Percentiles rank a stretch among this genome's conserved stretches.
Evolutionary conservation across 2,329 filamentous ascomycete species (phyloP).

Genomic region (Dothiorella sarmentorum): DNA sequence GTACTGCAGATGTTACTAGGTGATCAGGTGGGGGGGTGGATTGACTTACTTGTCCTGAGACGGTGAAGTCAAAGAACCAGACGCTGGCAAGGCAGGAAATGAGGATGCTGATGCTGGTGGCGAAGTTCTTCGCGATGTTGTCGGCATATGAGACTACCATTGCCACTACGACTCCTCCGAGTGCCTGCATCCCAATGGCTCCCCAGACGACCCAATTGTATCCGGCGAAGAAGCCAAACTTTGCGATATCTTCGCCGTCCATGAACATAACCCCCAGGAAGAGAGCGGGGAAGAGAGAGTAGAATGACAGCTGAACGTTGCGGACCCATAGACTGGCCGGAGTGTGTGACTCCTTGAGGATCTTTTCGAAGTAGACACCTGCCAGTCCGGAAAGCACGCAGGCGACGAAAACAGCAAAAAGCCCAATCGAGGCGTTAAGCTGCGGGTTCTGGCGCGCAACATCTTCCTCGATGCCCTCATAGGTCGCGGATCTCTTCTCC

Average conservation of each 20-base stretch:
- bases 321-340: constrained; percentile 84
- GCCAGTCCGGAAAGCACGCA: constrained; percentile 80
- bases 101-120: constrained; percentile 86
- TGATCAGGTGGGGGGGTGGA: constrained; percentile 17
- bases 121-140: constrained; percentile 92
- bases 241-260: constrained; percentile 78
- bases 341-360: constrained; percentile 77
- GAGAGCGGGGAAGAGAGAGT: constrained; percentile 85
- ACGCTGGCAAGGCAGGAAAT: constrained; percentile 83
- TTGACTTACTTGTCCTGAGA: constrained; percentile 61
- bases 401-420: constrained; percentile 73
- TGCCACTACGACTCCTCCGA: constrained; percentile 79
- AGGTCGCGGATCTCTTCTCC: constrained; percentile 69
- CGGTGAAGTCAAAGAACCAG: constrained; percentile 76
- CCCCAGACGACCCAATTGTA: constrained; percentile 92
- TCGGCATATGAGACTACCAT: constrained; percentile 79
- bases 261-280: constrained; percentile 83
- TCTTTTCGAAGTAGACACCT: constrained; percentile 85
- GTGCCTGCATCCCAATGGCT: constrained; percentile 76
- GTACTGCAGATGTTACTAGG: constrained; percentile 56
- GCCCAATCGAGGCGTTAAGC: constrained; percentile 76
- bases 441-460: constrained; percentile 49
- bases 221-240: constrained; percentile 87
- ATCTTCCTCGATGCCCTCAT: constrained; percentile 77
- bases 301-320: constrained; percentile 92